A percentile compares a stretch with the other conserved stretches of the same genome.
Evolutionary conservation across 352 stramenopile species (phyloP).

Genomic region (Phytophthora pluvialis): DNA sequence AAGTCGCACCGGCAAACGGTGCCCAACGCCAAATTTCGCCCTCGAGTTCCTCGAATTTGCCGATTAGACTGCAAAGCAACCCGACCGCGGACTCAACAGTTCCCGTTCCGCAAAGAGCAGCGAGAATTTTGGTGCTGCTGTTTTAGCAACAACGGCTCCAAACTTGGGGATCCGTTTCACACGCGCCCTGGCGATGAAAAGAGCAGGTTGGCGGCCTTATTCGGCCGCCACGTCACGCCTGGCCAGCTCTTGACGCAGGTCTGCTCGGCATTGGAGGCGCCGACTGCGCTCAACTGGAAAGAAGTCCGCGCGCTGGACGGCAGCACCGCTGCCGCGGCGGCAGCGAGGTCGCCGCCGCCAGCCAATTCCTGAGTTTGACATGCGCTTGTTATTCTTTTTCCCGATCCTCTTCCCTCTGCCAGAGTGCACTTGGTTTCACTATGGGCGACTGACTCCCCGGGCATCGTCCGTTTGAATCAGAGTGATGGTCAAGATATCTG

Average conservation of each 20-base stretch:
- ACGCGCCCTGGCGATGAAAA: conserved; percentile 20
- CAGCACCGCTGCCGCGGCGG: background rate
- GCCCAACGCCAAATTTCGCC: conserved; percentile 14
- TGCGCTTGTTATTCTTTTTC: conserved; percentile 31
- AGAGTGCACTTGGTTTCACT: conserved; percentile 19
- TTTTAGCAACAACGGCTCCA: conserved; percentile 20
- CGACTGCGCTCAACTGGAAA: background rate
- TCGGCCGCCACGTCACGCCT: conserved; percentile 12
- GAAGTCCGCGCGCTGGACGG: background rate
- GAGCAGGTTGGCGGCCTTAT: conserved; percentile 24
- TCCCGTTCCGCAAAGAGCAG: conserved; percentile 4
- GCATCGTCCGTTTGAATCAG: conserved; percentile 30
- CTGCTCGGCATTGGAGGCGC: background rate
- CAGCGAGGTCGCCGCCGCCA: conserved; percentile 4
- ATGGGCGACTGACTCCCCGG: conserved; percentile 1
- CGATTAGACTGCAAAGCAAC: conserved; percentile 13
- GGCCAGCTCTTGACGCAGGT: conserved; percentile 1
- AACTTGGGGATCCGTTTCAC: conserved; percentile 19
- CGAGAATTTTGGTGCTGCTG: conserved; percentile 18
- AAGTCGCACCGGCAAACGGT: conserved; percentile 7
- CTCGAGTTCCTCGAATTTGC: conserved; percentile 32
- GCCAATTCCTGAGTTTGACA: conserved; percentile 15
- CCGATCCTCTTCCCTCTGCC: conserved; percentile 29
- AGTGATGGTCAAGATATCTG: conserved; percentile 39
- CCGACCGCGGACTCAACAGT: conserved; percentile 7